Conservation (phyloP, 768 basidiomycete species). For the Mycena haematopus region DNA sequence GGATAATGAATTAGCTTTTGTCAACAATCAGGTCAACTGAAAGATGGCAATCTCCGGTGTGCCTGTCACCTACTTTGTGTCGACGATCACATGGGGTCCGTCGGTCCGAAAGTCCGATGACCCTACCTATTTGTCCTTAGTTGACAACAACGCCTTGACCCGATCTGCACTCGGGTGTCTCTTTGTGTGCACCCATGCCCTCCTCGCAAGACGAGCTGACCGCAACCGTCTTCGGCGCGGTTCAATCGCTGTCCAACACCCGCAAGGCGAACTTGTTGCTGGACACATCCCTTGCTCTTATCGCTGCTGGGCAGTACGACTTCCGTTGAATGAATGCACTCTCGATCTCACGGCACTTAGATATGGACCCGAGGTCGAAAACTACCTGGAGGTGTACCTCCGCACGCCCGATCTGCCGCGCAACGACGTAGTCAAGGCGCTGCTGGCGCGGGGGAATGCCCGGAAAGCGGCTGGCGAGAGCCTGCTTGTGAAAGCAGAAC, state of each 20-base stretch:
- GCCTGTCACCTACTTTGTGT: too few relatives aligned
- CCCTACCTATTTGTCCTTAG: too few relatives aligned
- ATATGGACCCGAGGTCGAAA: constrained; percentile 69
- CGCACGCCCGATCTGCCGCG: constrained; percentile 62
- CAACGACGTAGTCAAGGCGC: constrained; percentile 57
- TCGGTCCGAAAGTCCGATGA: too few relatives aligned
- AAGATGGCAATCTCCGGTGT: too few relatives aligned
- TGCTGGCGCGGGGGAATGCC: constrained; percentile 66
- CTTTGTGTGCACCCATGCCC: constrained; percentile 12
- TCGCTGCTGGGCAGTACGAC: constrained; percentile 57
- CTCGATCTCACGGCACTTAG: constrained; percentile 39
- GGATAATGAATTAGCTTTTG: too few relatives aligned
- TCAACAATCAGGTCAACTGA: too few relatives aligned
- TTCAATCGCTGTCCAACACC: constrained; percentile 50
- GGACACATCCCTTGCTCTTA: constrained; percentile 54
- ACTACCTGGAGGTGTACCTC: constrained; percentile 70
- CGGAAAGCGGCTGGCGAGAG: constrained; percentile 60
- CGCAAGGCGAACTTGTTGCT: constrained; percentile 58
- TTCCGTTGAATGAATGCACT: constrained; percentile 1
- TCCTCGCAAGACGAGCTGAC: constrained; percentile 56
- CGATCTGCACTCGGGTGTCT: too few relatives aligned
- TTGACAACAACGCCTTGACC: too few relatives aligned
- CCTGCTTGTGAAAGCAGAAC: constrained; percentile 62
- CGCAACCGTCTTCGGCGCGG: constrained; percentile 53
- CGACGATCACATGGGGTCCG: too few relatives aligned